phyloP scores from a whole-genome alignment of 2,329 filamentous ascomycete genomes.

The Corynespora cassiicola region DNA sequence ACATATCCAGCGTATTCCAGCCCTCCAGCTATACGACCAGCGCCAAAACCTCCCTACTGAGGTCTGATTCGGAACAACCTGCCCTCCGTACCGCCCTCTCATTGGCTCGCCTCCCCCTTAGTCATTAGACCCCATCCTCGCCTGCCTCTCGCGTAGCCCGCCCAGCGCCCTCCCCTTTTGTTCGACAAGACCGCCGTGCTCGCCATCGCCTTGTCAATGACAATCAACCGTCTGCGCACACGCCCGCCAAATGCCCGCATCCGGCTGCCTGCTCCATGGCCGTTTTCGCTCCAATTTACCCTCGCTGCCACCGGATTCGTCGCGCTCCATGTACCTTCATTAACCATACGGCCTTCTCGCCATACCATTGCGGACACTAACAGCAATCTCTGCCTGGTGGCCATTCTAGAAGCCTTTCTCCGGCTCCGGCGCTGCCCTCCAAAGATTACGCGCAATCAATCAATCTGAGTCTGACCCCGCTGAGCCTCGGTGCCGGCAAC shows the following conservation, averaged over 20 bases:
- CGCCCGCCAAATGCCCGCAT: neutral
- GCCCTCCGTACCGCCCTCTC: neutral
- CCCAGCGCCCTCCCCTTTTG: neutral
- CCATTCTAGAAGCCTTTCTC: conserved; percentile 5
- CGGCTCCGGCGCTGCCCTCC: conserved; percentile 4
- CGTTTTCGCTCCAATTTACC: conserved; percentile 1
- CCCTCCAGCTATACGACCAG: conserved; percentile 1
- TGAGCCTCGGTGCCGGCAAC: conserved; percentile 2
- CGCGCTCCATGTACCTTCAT: conserved; percentile 8
- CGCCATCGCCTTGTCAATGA: conserved; percentile 2
- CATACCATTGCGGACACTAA: conserved; percentile 14
- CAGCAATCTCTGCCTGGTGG: conserved; percentile 14
- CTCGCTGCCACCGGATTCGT: conserved; percentile 10
- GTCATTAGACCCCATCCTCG: neutral
- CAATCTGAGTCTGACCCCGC: conserved; percentile 16
- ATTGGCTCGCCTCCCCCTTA: neutral
- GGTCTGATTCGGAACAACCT: conserved; percentile 4
- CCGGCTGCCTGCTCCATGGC: neutral
- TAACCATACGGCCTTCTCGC: conserved; percentile 9
- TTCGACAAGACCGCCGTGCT: no score
- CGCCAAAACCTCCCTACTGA: conserved; percentile 1
- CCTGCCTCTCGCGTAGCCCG: conserved; percentile 1
- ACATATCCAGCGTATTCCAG: neutral
- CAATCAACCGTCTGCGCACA: neutral
- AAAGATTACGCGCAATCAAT: conserved; percentile 11